Evolutionary conservation across 345 rosid genomes (phyloP), one percentile per base, ranked within the genome.

Genomic region (Populus tremula): DNA sequence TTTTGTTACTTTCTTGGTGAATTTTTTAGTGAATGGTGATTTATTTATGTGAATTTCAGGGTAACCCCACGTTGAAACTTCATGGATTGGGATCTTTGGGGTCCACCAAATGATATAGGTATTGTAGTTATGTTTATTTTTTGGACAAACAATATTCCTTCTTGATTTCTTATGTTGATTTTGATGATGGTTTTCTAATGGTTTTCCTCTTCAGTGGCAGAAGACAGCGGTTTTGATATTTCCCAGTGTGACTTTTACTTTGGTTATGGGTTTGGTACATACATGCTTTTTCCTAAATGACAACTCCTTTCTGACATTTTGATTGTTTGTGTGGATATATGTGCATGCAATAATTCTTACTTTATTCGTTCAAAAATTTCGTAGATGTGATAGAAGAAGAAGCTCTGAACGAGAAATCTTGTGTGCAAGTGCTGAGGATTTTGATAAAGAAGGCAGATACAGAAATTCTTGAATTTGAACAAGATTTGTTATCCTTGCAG

Each of bases 371-470:
- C n/a, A 43, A 56, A 17, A 14, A 1, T 59, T 64, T 36, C 64
- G 68, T 83, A 94, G 97, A 92, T 78, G 79, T 80, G 66, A 74
- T 90, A n/a, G 89, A 94, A 64, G 97, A 87, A 75, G 79, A 86
- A 74, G 87, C 84, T 20, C 72, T 87, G 85, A 87, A 90, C 13
- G 96, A 88, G 78, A 87, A 78, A 72, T 87, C 27, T 33, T 88
- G 97, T 82, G 75, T 84, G 50, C 87, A 80, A 78, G 91, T 87
- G 50, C 86, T 90, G 69, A 71, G 84, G 85, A 81, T 90, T 20
- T 77, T 91, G 87, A 87, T 80, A 12, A 79, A 79, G 64, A 85
- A 88, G 64, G 90, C 88, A 20, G 87, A 88, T 82, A 79, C 67
- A 68, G 94, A 85, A 76, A 88, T 89, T 18, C 77, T 80, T 69